Evolutionary conservation across 352 stramenopile genomes (phyloP).

Genomic region (Phytophthora citricola): DNA sequence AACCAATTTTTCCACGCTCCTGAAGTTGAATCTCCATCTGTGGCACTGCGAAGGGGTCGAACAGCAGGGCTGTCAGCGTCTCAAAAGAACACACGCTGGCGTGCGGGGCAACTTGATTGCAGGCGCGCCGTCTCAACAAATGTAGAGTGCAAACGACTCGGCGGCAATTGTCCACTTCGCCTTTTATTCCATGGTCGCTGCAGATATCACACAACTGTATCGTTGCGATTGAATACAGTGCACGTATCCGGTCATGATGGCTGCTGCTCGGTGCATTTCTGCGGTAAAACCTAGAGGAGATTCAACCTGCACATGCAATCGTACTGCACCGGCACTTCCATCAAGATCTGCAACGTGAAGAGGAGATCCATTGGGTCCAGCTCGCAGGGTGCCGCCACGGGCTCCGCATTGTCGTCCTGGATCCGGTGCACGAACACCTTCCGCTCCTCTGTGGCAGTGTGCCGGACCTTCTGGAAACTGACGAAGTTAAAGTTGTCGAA

Average conservation of each 20-base stretch:
- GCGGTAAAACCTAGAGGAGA: conserved; percentile 34
- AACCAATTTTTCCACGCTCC: conserved; percentile 14
- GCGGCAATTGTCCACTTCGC: neutral
- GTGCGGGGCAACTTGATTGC: conserved; percentile 10
- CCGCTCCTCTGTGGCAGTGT: conserved; percentile 49
- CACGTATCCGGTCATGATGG: neutral
- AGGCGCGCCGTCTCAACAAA: conserved; percentile 14
- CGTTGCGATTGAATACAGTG: conserved; percentile 1
- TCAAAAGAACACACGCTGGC: conserved; percentile 19
- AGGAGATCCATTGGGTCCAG: conserved; percentile 36
- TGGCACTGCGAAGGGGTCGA: neutral
- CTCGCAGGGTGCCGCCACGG: conserved; percentile 16
- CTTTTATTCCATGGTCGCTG: conserved; percentile 22
- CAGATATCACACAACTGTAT: neutral
- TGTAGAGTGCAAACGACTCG: neutral
- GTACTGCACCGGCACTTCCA: conserved; percentile 48
- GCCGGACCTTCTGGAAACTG: conserved; percentile 72
- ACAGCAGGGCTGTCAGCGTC: conserved; percentile 2
- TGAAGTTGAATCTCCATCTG: conserved; percentile 19
- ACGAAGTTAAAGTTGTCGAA: conserved; percentile 91
- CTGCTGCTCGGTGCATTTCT: conserved; percentile 4
- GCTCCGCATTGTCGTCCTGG: conserved; percentile 29
- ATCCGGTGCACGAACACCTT: conserved; percentile 32
- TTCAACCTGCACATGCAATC: conserved; percentile 58
- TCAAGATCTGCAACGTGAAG: conserved; percentile 53